Percentiles rank a stretch among this genome's conserved stretches.
Conservation (phyloP, 2,329 filamentous ascomycete genomes). For the Penicillium occitanis region DNA sequence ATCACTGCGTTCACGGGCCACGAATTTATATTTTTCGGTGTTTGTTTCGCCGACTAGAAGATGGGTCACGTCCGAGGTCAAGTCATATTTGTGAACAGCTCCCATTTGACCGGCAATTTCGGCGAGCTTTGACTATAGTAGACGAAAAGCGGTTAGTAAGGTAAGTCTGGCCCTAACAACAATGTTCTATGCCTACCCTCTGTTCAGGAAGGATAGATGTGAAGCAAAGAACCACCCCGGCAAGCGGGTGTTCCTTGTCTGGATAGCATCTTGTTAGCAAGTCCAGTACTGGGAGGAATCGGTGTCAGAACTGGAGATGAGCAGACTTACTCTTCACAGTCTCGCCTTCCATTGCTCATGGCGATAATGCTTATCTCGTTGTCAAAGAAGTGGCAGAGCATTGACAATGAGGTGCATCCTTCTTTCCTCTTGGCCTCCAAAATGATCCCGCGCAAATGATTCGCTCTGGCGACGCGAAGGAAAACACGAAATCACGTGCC, state of each 20-base stretch:
- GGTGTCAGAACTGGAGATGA: neutral
- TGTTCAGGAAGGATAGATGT: slow-evolving; percentile 79
- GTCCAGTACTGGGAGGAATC: neutral
- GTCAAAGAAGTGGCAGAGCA: slow-evolving; percentile 4
- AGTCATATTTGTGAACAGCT: slow-evolving; percentile 80
- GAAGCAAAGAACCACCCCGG: slow-evolving; percentile 78
- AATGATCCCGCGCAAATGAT: slow-evolving; percentile 4
- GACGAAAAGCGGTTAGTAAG: slow-evolving; percentile 19
- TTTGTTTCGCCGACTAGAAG: slow-evolving; percentile 85
- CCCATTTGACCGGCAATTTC: slow-evolving; percentile 72
- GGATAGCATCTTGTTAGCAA: slow-evolving; percentile 25
- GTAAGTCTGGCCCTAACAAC: neutral
- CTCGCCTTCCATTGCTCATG: slow-evolving; percentile 46
- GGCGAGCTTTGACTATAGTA: slow-evolving; percentile 41
- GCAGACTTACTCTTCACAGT: slow-evolving; percentile 35
- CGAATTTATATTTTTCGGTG: slow-evolving; percentile 93
- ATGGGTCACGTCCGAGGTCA: slow-evolving; percentile 95
- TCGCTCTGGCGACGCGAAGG: slow-evolving; percentile 4
- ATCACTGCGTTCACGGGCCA: slow-evolving; percentile 83
- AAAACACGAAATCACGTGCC: slow-evolving; percentile 18
- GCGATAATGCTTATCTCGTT: slow-evolving; percentile 20
- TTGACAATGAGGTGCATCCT: neutral
- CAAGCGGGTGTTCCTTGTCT: slow-evolving; percentile 64
- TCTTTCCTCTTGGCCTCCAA: neutral
- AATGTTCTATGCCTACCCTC: slow-evolving; percentile 56